These are phyloP conservation scores for Fraxinus ornus DNA, from an alignment of 305 asterid species.

Conservation along the genomic window DNA sequence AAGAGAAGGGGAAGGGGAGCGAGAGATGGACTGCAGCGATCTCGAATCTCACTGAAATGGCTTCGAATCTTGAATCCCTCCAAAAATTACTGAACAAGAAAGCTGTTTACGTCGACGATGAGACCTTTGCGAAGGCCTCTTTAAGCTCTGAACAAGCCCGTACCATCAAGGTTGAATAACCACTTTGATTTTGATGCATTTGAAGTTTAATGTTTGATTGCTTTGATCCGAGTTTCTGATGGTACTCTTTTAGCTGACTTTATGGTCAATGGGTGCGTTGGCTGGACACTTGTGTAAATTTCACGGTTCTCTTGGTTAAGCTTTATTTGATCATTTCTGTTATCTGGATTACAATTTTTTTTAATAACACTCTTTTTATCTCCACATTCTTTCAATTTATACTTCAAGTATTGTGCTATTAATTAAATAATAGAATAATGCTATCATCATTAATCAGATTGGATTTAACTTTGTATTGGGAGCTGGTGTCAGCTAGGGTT, in stretches of 20 bases:
- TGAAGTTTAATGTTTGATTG: background rate
- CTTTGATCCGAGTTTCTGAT: background rate
- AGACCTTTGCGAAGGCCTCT: conserved; percentile 80
- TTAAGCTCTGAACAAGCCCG: conserved; percentile 85
- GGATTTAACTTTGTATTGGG: background rate
- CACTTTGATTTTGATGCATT: background rate
- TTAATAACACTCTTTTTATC: background rate
- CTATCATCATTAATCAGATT: background rate
- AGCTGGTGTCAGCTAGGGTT: background rate
- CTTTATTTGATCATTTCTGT: background rate
- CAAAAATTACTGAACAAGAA: conserved; percentile 67
- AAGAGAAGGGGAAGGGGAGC: conserved; percentile 56
- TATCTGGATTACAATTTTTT: background rate
- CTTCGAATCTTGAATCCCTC: conserved; percentile 77
- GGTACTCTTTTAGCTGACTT: background rate
- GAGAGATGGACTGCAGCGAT: conserved; percentile 91
- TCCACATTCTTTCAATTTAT: background rate
- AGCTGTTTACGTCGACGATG: conserved; percentile 84
- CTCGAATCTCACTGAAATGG: conserved; percentile 70
- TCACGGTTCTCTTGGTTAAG: background rate
- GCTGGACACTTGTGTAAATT: background rate
- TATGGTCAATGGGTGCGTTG: background rate
- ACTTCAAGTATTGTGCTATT: background rate
- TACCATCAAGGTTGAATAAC: conserved; percentile 57
- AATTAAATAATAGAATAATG: background rate